Evolutionary conservation across 305 asterid genomes (phyloP), one percentile per base, ranked within the genome.

Genomic region (Solanum hybrid): DNA sequence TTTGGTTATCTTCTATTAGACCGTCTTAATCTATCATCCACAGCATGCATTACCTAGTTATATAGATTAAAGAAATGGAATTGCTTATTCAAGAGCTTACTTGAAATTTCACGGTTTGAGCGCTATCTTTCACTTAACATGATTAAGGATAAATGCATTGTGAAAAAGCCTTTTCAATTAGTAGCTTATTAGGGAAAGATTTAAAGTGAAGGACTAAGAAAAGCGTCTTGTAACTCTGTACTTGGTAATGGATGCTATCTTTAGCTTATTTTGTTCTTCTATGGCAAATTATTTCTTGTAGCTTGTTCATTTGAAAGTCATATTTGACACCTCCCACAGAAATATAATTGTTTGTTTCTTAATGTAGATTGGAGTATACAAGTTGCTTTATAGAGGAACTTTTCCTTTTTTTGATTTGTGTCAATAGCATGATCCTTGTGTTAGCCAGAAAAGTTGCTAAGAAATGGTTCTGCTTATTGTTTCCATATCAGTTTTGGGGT

Each of bases 391-490:
- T 37, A 3, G 61, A n/a, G 86, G 86, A 79, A 79, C 31, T n/a
- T 18, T 79, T 79, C 33, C 61, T 36, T 11, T 79, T 79, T 79
- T 79, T 79, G 2, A 79, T 79, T 79, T n/a, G 86, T 79, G 57
- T 36, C 86, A 3, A 36, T 79, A 36, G 86, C 33, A 79, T 36
- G 57, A 79, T 79, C 57, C 86, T 12, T 79, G 61, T 79, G 29
- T 36, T 36, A 22, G 39, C 14, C 93, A 31, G 37, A 92, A 76
- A 93, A 85, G 81, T 90, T n/a, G 33, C 82, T 77, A 88, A 86
- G 71, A 29, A 18, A 69, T 51, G 24, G 35, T 36, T 39, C 35
- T 51, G 86, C 86, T 12, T 39, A n/a, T 24, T 87, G 28, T 40
- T 46, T 0, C 51, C 18, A 5, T 36, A 36, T 35, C 84, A 78